These are phyloP conservation scores for Striga asiatica DNA, from an alignment of 257 asterid species.

Conservation along the genomic window DNA sequence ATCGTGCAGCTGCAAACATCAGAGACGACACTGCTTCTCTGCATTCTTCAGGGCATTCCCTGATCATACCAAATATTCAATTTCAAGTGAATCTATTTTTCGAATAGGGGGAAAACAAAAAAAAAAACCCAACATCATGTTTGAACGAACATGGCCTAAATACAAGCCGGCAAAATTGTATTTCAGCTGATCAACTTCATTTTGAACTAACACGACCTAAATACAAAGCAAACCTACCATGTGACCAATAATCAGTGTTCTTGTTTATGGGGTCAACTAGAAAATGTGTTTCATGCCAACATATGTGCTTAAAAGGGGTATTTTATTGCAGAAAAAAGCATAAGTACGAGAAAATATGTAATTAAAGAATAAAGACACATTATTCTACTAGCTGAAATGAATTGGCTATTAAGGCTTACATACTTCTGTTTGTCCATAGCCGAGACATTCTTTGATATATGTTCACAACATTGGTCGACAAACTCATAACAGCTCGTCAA, in stretches of 20 bases:
- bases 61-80: constrained; percentile 15
- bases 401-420: background rate
- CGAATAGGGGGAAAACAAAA: too few species aligned
- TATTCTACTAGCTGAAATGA: background rate
- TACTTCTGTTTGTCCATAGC: constrained; percentile 62
- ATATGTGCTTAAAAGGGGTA: background rate
- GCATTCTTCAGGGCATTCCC: constrained; percentile 92
- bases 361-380: background rate
- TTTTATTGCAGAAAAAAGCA: background rate
- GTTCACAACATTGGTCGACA: constrained; percentile 43
- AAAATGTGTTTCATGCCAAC: too few species aligned
- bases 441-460: constrained; percentile 33
- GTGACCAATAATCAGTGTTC: too few species aligned
- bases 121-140: too few species aligned
- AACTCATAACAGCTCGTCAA: constrained; percentile 51
- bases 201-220: too few species aligned
- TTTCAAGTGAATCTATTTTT: too few species aligned
- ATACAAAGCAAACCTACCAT: too few species aligned
- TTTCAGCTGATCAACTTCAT: too few species aligned
- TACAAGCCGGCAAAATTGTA: too few species aligned
- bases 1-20: constrained; percentile 83
- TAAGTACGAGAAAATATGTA: background rate
- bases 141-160: too few species aligned
- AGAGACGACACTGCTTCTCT: constrained; percentile 72
- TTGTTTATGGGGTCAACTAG: too few species aligned